Evolutionary conservation across 352 stramenopile species (phyloP).

Genomic region (Phytophthora pini): DNA sequence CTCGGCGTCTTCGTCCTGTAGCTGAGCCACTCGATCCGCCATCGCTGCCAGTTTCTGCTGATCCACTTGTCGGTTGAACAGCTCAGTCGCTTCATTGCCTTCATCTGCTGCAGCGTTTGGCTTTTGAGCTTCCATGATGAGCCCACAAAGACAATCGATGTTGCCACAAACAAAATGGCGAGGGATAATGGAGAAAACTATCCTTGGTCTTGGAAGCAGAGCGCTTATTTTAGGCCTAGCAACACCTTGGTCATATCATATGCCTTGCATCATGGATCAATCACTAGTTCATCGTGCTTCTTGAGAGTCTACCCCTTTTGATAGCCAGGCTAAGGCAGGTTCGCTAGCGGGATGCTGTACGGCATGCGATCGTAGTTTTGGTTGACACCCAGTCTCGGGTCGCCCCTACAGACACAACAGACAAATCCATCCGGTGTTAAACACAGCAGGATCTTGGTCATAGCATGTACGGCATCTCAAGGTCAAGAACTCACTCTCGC

Average conservation of each 20-base stretch:
- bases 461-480: constrained; percentile 8
- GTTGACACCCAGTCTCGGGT: constrained; percentile 74
- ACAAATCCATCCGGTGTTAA: constrained; percentile 9
- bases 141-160: not conserved
- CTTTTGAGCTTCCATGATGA: constrained; percentile 27
- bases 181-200: constrained; percentile 13
- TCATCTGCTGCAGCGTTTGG: constrained; percentile 6
- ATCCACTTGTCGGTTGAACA: constrained; percentile 79
- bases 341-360: constrained; percentile 74
- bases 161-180: not conserved
- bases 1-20: constrained; percentile 83
- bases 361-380: constrained; percentile 82
- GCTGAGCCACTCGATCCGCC: constrained; percentile 58
- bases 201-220: constrained; percentile 3
- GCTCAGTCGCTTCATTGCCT: constrained; percentile 42
- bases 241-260: too few relatives aligned
- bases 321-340: constrained; percentile 45
- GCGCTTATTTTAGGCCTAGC: constrained; percentile 9
- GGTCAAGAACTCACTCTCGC: constrained; percentile 51
- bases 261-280: not conserved
- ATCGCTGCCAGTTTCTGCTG: constrained; percentile 69
- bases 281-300: not conserved
- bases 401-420: constrained; percentile 43
- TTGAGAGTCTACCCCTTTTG: not conserved
- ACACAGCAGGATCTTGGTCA: constrained; percentile 1